These are phyloP conservation scores for Globisporangium abappressorium DNA, from an alignment of 352 stramenopile species.

Conservation along the genomic window DNA sequence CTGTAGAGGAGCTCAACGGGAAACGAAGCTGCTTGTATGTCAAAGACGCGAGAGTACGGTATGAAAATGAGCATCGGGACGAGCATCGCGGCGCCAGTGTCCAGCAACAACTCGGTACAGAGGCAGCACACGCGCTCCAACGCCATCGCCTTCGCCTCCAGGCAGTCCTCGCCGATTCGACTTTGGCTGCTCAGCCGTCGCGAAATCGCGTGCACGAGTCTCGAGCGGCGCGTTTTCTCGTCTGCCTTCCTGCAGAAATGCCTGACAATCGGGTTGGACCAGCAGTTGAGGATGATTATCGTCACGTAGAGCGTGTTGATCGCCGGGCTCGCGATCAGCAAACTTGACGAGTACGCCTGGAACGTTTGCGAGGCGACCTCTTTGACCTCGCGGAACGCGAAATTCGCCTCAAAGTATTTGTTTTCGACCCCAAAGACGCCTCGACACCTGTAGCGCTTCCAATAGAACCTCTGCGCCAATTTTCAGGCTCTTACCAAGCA, in stretches of 20 bases:
- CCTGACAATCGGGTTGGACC: not conserved
- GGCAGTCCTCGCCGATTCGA: not conserved
- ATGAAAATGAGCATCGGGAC: not conserved
- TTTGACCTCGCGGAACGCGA: not conserved
- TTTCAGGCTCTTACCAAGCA: not conserved
- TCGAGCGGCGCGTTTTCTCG: not conserved
- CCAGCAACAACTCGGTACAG: not conserved
- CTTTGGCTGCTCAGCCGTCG: not conserved
- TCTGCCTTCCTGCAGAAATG: not conserved
- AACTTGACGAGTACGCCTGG: constrained; percentile 2
- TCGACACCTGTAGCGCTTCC: not conserved
- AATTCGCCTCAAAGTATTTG: constrained; percentile 2
- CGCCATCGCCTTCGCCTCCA: not conserved
- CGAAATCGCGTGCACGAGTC: not conserved
- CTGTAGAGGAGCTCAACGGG: not conserved
- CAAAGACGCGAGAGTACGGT: not conserved
- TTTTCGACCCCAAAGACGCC: constrained; percentile 1
- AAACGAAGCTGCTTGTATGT: not conserved
- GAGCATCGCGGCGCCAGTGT: not conserved
- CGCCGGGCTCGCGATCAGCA: constrained; percentile 1
- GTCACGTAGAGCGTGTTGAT: constrained; percentile 2
- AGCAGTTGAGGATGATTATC: constrained; percentile 6
- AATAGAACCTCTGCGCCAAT: not conserved
- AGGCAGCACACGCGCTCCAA: not conserved
- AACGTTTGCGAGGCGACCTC: not conserved